Conservation (phyloP, 2,329 filamentous ascomycete genomes). For the Conoideocrella luteorostrata region DNA sequence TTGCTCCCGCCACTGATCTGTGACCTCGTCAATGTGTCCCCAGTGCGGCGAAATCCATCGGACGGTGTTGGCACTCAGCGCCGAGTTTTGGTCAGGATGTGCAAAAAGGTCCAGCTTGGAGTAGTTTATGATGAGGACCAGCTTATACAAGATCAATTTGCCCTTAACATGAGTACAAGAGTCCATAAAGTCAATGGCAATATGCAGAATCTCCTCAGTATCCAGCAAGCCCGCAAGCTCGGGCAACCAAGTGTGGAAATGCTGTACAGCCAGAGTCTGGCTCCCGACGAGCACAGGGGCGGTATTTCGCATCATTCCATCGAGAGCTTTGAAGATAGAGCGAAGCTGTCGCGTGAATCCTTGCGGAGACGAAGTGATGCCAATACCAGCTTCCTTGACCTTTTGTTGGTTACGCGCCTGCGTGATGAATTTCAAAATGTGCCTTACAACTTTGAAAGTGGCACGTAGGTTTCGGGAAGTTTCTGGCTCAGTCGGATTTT, state of each 20-base stretch:
- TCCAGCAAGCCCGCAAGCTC: conserved; percentile 73
- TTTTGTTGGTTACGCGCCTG: conserved; percentile 81
- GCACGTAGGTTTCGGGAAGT: conserved; percentile 79
- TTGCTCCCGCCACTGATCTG: conserved; percentile 85
- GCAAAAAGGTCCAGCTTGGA: conserved; percentile 76
- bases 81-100: conserved; percentile 66
- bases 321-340: conserved; percentile 82
- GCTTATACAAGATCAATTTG: conserved; percentile 85
- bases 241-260: conserved; percentile 96
- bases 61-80: conserved; percentile 73
- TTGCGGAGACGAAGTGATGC: conserved; percentile 67
- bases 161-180: conserved; percentile 82
- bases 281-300: conserved; percentile 85
- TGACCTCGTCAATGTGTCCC: conserved; percentile 68
- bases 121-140: conserved; percentile 89
- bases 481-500: conserved; percentile 75
- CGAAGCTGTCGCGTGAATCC: conserved; percentile 77
- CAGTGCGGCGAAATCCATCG: conserved; percentile 92
- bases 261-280: conserved; percentile 90
- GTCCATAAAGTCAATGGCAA: conserved; percentile 90
- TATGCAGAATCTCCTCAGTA: conserved; percentile 79
- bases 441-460: conserved; percentile 89
- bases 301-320: conserved; percentile 81
- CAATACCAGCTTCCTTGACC: conserved; percentile 80
- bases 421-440: conserved; percentile 91